Evolutionary conservation across 495 filamentous ascomycete species (phyloP).

Genomic region (Penicillium verhagenii): DNA sequence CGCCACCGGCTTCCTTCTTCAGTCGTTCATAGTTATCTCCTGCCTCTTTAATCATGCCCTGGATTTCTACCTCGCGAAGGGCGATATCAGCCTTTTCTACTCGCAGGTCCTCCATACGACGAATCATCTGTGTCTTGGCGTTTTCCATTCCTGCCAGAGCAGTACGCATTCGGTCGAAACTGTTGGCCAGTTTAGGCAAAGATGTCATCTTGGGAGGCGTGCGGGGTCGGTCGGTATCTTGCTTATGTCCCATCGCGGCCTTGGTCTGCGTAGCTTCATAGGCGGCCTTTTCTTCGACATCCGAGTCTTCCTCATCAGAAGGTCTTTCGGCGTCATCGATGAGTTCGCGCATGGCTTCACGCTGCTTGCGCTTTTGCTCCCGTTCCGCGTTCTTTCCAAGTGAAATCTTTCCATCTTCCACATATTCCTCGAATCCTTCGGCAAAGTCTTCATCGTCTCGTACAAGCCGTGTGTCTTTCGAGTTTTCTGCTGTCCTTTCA

Average conservation of each 20-base stretch:
- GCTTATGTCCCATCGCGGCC: slow-evolving; percentile 71
- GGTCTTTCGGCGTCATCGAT: slow-evolving; percentile 76
- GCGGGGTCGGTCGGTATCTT: slow-evolving; percentile 43
- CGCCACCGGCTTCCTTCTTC: slow-evolving; percentile 52
- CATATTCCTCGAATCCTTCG: slow-evolving; percentile 91
- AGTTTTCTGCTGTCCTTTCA: slow-evolving; percentile 33
- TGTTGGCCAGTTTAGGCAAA: slow-evolving; percentile 51
- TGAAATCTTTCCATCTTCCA: slow-evolving; percentile 77
- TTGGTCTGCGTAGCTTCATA: slow-evolving; percentile 88
- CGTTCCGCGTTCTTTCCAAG: slow-evolving; percentile 78
- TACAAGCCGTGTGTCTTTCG: slow-evolving; percentile 67
- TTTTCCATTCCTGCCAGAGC: slow-evolving; percentile 57
- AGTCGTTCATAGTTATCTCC: slow-evolving; percentile 73
- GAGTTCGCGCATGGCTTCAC: slow-evolving; percentile 76
- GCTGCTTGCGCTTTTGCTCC: slow-evolving; percentile 64
- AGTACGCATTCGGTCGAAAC: slow-evolving; percentile 49
- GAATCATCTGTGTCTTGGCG: slow-evolving; percentile 50
- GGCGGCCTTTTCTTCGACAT: slow-evolving; percentile 74
- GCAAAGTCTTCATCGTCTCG: slow-evolving; percentile 90
- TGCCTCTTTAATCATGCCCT: slow-evolving; percentile 75
- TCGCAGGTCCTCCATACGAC: slow-evolving; percentile 59
- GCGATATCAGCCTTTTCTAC: slow-evolving; percentile 68
- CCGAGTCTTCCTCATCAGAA: slow-evolving; percentile 70
- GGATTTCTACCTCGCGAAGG: slow-evolving; percentile 76
- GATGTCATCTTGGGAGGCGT: slow-evolving; percentile 61